Base-by-base conservation (phyloP, 805 yeast genomes). In the Saturnispora zaruensis region DNA sequence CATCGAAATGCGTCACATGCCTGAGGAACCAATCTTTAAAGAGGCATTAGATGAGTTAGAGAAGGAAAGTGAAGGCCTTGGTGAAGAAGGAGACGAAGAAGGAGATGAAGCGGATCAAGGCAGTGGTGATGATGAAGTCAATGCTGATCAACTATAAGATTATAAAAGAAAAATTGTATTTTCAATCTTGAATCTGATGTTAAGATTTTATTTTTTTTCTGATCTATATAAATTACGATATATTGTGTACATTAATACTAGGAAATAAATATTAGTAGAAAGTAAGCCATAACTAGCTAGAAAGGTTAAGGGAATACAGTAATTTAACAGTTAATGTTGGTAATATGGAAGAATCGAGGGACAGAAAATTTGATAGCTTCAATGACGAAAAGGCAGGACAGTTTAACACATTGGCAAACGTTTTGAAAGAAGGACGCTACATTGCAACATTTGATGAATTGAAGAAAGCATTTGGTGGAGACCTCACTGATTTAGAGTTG, bases 1-100 rank as follows among this genome's bases (percentile, higher is more conserved):
- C 16, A 79, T 82, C 55, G 69, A 78, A 41, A 87, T 89, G 90
- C 77, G 85, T 63, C 69, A 93, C 23, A 79, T 84, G 50, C 96
- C 96, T 2, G 64, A 64, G 16, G 79, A 75, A 48, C 71, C 81
- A 11, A 73, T 86, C 7, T 84, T 89, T 52, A 69, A 45, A 5
- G 50, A 44, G 3, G 54, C 51, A 3, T 45, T 50, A 3, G 52
- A 50, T 1, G 51, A 48, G 5, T 42, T 45, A 4, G 51, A 46
- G 2, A 49, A 44, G 16, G 37, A 38, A 2, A 44, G 46, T 8
- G 50, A 48, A 3, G 51, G 50, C 4, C 37, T 36, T 18, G 50
- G 41, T 3, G 49, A 43, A n/a, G 52, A 49, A 11, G 51, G 45
- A 7, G 52, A 50, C 1, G 52, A 45, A 5, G 49, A 45, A 1